These are phyloP conservation scores for Arthroderma sp. DNA, from an alignment of 2,329 filamentous ascomycete species.

Conservation along the genomic window DNA sequence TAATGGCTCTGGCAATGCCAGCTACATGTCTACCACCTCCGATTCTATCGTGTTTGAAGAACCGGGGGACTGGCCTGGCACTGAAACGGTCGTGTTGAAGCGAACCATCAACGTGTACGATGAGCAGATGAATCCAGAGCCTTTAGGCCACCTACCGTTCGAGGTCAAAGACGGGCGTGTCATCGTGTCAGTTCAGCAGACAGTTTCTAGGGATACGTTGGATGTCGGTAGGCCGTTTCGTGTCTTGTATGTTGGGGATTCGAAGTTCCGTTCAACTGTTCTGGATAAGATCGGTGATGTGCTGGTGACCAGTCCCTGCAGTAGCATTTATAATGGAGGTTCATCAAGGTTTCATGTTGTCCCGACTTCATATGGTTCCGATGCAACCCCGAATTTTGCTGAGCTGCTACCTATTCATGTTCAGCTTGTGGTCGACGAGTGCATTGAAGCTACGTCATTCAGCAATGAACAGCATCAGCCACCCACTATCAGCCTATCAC, in stretches of 20 bases:
- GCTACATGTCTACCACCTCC: conserved; percentile 7
- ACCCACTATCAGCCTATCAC: conserved; percentile 22
- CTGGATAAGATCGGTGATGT: conserved; percentile 37
- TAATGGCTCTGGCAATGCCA: no score
- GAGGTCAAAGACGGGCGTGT: conserved; percentile 20
- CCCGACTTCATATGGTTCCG: conserved; percentile 34
- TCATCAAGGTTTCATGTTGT: conserved; percentile 36
- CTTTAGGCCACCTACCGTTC: conserved; percentile 14
- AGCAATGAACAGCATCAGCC: conserved; percentile 14
- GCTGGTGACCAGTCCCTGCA: conserved; percentile 28
- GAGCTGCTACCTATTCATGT: conserved; percentile 36
- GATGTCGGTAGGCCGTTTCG: conserved; percentile 31
- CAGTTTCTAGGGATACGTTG: conserved; percentile 28
- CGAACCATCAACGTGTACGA: conserved; percentile 24
- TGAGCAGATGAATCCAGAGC: conserved; percentile 18
- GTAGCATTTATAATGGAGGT: conserved; percentile 21
- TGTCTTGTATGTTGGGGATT: conserved; percentile 30
- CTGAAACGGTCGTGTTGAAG: conserved; percentile 28
- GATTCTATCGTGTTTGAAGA: conserved; percentile 32
- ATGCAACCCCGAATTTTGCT: conserved; percentile 32
- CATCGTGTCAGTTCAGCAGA: conserved; percentile 31
- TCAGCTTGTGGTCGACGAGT: conserved; percentile 37
- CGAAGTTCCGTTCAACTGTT: conserved; percentile 27
- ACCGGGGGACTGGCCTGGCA: conserved; percentile 27
- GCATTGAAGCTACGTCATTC: conserved; percentile 21